Evolutionary conservation across 2,329 filamentous ascomycete species (phyloP).

Genomic region (Emericellopsis atlantica): DNA sequence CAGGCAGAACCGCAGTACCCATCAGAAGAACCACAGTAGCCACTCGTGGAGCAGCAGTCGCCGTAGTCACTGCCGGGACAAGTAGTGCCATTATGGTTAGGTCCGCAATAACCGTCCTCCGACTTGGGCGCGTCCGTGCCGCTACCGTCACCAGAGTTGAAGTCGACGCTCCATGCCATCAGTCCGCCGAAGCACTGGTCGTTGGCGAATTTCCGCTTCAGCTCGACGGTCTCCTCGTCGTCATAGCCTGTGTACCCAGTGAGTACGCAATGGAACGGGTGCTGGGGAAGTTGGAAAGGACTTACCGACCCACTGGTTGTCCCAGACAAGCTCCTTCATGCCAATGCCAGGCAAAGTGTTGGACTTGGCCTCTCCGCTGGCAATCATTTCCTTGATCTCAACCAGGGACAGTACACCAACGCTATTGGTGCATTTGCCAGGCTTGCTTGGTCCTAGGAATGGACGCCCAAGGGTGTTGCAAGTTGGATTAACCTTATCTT

Average conservation of each 20-base stretch:
- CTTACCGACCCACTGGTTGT: slow-evolving; percentile 9
- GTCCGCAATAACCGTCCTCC: neutral
- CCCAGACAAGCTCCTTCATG: neutral
- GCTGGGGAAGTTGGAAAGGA: neutral
- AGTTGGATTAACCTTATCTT: too few species aligned
- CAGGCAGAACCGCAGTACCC: neutral
- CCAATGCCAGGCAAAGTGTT: neutral
- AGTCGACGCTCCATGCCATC: slow-evolving; percentile 18
- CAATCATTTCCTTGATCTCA: neutral
- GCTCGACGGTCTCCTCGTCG: slow-evolving; percentile 8
- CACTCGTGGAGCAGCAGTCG: neutral
- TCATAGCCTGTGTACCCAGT: slow-evolving; percentile 6
- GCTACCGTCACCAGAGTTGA: slow-evolving; percentile 2
- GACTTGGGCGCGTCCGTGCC: neutral
- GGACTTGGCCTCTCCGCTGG: neutral
- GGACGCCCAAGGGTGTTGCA: too few species aligned
- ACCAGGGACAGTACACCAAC: neutral
- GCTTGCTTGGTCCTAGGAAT: neutral
- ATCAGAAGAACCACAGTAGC: neutral
- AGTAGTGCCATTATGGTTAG: neutral
- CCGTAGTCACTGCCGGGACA: neutral
- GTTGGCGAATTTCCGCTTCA: slow-evolving; percentile 14
- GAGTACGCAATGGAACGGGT: neutral
- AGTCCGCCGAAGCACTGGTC: slow-evolving; percentile 15
- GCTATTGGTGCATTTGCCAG: neutral